Conservation (phyloP, 2,329 filamentous ascomycete genomes). For the Blumeria graminis region DNA sequence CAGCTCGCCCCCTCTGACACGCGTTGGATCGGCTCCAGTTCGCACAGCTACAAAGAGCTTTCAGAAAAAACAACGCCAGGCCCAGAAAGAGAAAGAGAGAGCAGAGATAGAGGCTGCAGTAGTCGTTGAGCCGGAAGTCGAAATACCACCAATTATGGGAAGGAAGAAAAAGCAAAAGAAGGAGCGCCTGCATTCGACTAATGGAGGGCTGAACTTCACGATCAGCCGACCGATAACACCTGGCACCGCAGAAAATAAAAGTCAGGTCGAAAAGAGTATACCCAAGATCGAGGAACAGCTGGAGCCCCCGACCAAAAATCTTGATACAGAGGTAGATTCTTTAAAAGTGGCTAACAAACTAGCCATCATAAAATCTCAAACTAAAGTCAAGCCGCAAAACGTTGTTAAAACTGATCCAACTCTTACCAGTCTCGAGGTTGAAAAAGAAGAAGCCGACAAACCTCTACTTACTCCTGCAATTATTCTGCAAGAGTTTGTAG, state of each 20-base stretch:
- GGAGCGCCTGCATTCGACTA: conserved; percentile 24
- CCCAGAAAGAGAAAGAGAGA: conserved; percentile 36
- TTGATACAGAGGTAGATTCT: conserved; percentile 3
- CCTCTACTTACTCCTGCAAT: conserved; percentile 12
- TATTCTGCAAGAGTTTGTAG: conserved; percentile 19
- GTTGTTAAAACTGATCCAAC: conserved; percentile 7
- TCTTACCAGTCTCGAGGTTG: conserved; percentile 5
- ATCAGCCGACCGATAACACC: conserved; percentile 11
- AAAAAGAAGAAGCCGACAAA: conserved; percentile 12
- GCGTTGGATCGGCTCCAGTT: conserved; percentile 43
- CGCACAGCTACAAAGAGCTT: conserved; percentile 53
- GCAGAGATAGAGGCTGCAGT: conserved; percentile 26
- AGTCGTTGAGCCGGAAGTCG: conserved; percentile 18
- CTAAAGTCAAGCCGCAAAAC: conserved; percentile 9
- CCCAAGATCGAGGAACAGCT: conserved; percentile 3
- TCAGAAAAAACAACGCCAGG: conserved; percentile 50
- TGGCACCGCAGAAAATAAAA: not conserved
- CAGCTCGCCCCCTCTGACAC: conserved; percentile 42
- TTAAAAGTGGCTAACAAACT: conserved; percentile 6
- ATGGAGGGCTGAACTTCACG: conserved; percentile 11
- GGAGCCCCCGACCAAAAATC: conserved; percentile 2
- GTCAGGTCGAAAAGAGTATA: not conserved
- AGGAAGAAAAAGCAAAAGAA: conserved; percentile 76
- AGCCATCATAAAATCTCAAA: conserved; percentile 5
- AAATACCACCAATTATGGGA: conserved; percentile 46